phyloP scores from a whole-genome alignment of 805 yeast genomes.

The Kuraishia ogatae region DNA sequence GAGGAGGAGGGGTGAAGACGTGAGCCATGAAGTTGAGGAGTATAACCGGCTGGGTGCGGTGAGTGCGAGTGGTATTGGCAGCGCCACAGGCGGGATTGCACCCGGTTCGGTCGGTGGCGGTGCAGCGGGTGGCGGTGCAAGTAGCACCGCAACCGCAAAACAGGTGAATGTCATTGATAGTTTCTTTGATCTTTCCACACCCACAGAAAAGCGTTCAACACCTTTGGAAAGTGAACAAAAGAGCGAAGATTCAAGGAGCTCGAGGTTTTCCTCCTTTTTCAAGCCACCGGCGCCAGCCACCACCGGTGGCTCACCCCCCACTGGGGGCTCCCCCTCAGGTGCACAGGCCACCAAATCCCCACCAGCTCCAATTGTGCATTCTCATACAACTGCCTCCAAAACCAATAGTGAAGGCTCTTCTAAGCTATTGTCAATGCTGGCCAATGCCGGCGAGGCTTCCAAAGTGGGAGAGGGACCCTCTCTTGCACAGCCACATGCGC shows the following conservation, averaged over 20 bases:
- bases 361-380: not conserved
- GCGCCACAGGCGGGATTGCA: no score
- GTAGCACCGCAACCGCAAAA: constrained; percentile 1
- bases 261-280: constrained; percentile 2
- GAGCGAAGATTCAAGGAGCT: constrained; percentile 22
- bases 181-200: constrained; percentile 28
- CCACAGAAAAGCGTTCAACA: not conserved
- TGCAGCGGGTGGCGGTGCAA: no score
- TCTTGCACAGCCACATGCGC: not conserved
- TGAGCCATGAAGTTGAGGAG: constrained; percentile 17
- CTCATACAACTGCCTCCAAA: not conserved
- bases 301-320: not conserved
- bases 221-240: constrained; percentile 3
- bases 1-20: constrained; percentile 33
- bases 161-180: constrained; percentile 33
- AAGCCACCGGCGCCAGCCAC: constrained; percentile 1
- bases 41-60: not conserved
- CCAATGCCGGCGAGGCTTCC: not conserved
- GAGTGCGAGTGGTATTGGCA: not conserved
- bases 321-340: not conserved
- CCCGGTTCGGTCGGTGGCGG: no score
- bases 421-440: not conserved
- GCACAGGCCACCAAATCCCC: not conserved
- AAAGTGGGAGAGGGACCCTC: not conserved
- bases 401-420: not conserved